Conservation (phyloP, 176 grass and related monocot genomes). For the Eragrostis nindensis region DNA sequence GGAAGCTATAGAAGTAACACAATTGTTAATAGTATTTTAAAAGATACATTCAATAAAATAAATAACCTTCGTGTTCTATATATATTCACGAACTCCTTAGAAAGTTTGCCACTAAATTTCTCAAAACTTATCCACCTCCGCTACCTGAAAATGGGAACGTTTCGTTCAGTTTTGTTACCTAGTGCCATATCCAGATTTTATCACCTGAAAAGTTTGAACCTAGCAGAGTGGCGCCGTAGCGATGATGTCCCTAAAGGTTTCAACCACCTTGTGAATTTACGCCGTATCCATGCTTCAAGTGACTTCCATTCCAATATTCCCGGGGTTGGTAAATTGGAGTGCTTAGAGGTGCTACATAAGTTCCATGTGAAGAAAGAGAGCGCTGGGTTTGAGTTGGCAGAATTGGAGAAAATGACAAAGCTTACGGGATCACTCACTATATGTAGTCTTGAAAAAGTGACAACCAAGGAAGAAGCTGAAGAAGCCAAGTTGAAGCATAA, state of each 20-base stretch:
- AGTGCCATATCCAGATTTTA: neutral
- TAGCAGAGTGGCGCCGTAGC: too few relatives aligned
- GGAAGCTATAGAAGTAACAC: neutral
- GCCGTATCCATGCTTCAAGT: neutral
- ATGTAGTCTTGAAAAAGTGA: conserved; percentile 7
- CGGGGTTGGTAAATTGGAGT: neutral
- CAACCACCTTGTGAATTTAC: conserved; percentile 6
- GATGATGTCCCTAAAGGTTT: conserved; percentile 23
- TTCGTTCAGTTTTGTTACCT: neutral
- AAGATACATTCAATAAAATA: neutral
- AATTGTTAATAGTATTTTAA: neutral
- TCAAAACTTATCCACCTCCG: conserved; percentile 24
- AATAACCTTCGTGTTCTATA: neutral
- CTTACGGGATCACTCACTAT: neutral
- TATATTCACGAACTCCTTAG: neutral
- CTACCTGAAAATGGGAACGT: neutral
- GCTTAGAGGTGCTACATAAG: neutral
- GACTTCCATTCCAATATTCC: neutral
- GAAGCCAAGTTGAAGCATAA: neutral
- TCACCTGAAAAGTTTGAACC: too few relatives aligned
- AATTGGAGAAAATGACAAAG: neutral
- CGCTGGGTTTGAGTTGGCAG: neutral
- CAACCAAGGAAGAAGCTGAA: neutral
- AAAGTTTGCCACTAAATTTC: conserved; percentile 2
- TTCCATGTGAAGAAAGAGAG: conserved; percentile 10